phyloP scores from a whole-genome alignment of 2,329 filamentous ascomycete genomes.

The Hymenoscyphus repandus region DNA sequence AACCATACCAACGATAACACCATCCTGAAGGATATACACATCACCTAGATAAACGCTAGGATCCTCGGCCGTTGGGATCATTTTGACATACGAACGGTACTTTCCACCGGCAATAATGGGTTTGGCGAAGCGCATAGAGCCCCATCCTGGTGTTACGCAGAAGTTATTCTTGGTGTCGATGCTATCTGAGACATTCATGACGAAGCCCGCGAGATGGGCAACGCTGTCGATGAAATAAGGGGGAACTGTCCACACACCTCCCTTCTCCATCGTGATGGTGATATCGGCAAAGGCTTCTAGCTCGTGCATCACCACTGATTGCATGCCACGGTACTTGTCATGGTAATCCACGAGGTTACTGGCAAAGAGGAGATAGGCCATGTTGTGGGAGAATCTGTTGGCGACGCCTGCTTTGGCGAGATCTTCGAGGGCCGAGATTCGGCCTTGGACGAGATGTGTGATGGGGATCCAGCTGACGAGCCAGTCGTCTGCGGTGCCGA shows the following conservation, averaged over 20 bases:
- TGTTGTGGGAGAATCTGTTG: constrained; percentile 49
- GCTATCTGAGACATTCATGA: constrained; percentile 18
- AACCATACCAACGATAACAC: constrained; percentile 29
- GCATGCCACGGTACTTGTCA: constrained; percentile 17
- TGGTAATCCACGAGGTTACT: constrained; percentile 22
- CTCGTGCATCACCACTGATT: constrained; percentile 23
- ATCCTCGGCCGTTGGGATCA: constrained; percentile 27
- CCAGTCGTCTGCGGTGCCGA: constrained; percentile 1
- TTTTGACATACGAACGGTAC: constrained; percentile 19
- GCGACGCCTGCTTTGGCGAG: constrained; percentile 49
- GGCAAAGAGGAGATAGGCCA: constrained; percentile 20
- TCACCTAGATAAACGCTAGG: constrained; percentile 28
- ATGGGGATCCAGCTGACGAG: constrained; percentile 4
- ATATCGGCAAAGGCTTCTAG: constrained; percentile 24
- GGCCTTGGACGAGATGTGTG: constrained; percentile 17
- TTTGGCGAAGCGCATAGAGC: constrained; percentile 11
- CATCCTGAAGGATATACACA: constrained; percentile 32
- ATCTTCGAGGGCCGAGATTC: constrained; percentile 35
- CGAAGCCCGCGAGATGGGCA: constrained; percentile 17
- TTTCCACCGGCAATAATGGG: constrained; percentile 5
- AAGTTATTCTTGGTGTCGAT: constrained; percentile 15
- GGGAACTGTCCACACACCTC: constrained; percentile 17
- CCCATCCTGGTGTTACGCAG: constrained; percentile 19
- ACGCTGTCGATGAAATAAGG: constrained; percentile 22
- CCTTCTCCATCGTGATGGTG: constrained; percentile 17